Conservation (phyloP, 495 filamentous ascomycete genomes). For the Platismatia glauca region DNA sequence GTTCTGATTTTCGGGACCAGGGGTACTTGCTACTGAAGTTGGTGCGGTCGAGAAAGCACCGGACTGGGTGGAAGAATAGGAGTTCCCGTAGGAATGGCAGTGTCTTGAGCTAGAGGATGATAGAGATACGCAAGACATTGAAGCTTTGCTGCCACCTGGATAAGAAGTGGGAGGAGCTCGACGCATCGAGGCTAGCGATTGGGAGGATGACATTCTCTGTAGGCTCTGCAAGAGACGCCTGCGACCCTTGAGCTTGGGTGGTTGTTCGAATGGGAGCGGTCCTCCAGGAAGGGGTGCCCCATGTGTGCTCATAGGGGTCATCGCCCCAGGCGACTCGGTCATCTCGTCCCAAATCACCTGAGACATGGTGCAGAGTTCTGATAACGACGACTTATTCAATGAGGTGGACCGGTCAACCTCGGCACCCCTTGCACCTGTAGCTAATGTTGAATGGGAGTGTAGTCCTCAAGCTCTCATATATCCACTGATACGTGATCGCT, state of each 20-base stretch:
- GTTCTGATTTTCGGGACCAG: conserved; percentile 30
- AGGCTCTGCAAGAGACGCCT: conserved; percentile 68
- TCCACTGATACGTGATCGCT: background rate
- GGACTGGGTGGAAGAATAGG: conserved; percentile 48
- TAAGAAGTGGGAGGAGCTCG: conserved; percentile 50
- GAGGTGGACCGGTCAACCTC: background rate
- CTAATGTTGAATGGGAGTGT: background rate
- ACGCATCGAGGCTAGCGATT: conserved; percentile 57
- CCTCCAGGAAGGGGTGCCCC: conserved; percentile 6
- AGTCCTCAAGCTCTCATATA: background rate
- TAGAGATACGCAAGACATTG: conserved; percentile 80
- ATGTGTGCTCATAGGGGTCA: conserved; percentile 16
- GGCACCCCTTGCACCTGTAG: background rate
- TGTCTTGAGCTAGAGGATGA: conserved; percentile 50
- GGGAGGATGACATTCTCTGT: conserved; percentile 82
- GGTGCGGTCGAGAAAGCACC: conserved; percentile 58
- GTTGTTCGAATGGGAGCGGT: conserved; percentile 39
- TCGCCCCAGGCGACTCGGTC: conserved; percentile 19
- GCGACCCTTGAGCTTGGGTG: conserved; percentile 61
- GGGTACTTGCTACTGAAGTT: conserved; percentile 47
- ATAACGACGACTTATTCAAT: background rate
- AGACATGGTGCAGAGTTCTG: conserved; percentile 17
- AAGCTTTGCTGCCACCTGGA: conserved; percentile 59
- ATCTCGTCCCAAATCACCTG: conserved; percentile 20
- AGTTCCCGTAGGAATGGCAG: conserved; percentile 43